These are phyloP conservation scores for Umbilicaria muhlenbergii DNA, from an alignment of 495 filamentous ascomycete species.

Conservation along the genomic window DNA sequence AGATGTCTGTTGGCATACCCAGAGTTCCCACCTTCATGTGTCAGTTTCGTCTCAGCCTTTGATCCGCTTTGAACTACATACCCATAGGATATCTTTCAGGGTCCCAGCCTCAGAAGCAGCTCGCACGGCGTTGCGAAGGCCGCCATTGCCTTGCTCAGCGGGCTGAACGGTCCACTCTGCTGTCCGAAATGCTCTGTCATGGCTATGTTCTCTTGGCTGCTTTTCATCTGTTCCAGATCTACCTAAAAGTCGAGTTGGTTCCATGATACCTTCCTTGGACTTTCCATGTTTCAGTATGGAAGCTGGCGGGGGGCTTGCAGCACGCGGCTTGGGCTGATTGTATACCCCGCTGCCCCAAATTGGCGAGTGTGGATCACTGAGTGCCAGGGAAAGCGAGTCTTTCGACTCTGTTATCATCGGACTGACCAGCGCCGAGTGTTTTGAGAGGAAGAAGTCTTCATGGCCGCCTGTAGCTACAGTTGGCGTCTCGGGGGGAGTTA, in stretches of 20 bases:
- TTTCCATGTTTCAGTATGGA: slow-evolving; percentile 55
- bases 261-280: slow-evolving; percentile 28
- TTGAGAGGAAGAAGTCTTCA: slow-evolving; percentile 42
- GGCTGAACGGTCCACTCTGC: slow-evolving; percentile 70
- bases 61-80: too few relatives aligned
- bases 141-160: slow-evolving; percentile 81
- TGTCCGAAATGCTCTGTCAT: slow-evolving; percentile 35
- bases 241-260: slow-evolving; percentile 23
- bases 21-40: slow-evolving; percentile 50
- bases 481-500: slow-evolving; percentile 28
- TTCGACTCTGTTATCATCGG: background rate
- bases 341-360: slow-evolving; percentile 51
- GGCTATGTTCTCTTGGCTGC: slow-evolving; percentile 20
- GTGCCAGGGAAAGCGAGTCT: slow-evolving; percentile 20
- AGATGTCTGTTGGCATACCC: slow-evolving; percentile 77
- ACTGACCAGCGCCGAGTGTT: background rate
- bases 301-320: slow-evolving; percentile 50
- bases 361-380: slow-evolving; percentile 47
- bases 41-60: too few relatives aligned
- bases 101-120: slow-evolving; percentile 51
- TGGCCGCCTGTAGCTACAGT: slow-evolving; percentile 47
- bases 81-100: slow-evolving; percentile 56
- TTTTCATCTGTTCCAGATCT: slow-evolving; percentile 22
- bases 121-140: slow-evolving; percentile 70
- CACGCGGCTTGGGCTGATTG: slow-evolving; percentile 60